Base-by-base conservation (phyloP, 2,329 filamentous ascomycete genomes). In the Elsinoe fawcettii region DNA sequence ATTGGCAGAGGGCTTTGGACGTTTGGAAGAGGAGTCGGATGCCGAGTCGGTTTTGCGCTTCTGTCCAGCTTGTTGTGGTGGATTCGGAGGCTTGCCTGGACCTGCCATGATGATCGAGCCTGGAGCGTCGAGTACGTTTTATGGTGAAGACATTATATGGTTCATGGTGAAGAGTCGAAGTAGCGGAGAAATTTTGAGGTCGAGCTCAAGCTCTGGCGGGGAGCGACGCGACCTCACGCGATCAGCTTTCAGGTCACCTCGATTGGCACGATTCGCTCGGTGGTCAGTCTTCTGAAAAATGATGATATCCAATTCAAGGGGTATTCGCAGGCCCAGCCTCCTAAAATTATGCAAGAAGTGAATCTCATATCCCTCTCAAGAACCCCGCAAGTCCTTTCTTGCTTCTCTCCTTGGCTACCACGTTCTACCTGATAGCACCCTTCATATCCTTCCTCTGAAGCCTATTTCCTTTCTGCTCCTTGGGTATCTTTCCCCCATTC, bases 401-500 rank as follows among this genome's bases (percentile, higher is more conserved):
- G 11, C 14, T 20, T 9, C 23, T 22, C 16, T 30, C 23, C n/a
- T 6, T 3, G 22, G 27, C 36, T 34, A n/a, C 36, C 34, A 32
- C 11, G 14, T 44, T 44, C 41, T 37, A 56, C 43, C 54, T 56
- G 23, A 46, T 47, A 5, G 49, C 49, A 14, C 49, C 54, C 27
- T 56, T 56, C 37, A 56, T 49, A 30, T 56, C 54, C 41, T 56
- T 56, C 41, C 54, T 49, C 25, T 56, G 54, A 27, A 56, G 30
- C 54, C 54, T 32, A 9, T 37, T 46, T 11, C 54, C 54, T 27
- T 56, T 46, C 25, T 34, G 41, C 39, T 47, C 39, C 39, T 46
- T 46, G 37, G 39, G 39, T 27, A 56, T 51, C 63, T 85, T 87
- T 43, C 83, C 84, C 22, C 89, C 89, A 1, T 85, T 84, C 60